Percentiles rank a stretch among this genome's conserved stretches.
phyloP scores from a whole-genome alignment of 176 grass and related monocot genomes.

The Oryza punctata region DNA sequence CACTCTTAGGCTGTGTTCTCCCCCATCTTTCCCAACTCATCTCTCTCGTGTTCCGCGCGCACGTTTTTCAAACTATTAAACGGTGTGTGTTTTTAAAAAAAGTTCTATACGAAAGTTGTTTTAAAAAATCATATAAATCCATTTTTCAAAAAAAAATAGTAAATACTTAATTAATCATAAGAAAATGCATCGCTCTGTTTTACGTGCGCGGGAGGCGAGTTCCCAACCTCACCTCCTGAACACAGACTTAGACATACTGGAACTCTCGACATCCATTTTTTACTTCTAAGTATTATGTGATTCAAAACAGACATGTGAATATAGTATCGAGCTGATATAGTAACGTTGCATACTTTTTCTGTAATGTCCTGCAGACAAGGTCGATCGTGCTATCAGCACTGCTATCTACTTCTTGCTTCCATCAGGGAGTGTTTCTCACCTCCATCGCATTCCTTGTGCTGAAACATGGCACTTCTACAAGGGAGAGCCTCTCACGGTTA shows the following conservation, averaged over 20 bases:
- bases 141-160: no score
- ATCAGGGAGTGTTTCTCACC: slow-evolving; percentile 71
- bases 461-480: slow-evolving; percentile 99
- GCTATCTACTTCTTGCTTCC: slow-evolving; percentile 92
- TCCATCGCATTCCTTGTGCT: slow-evolving; percentile 92
- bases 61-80: no score
- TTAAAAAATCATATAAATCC: no score
- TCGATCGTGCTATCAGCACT: slow-evolving; percentile 78
- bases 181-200: no score
- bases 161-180: no score
- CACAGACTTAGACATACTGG: not conserved
- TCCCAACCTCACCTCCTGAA: no score
- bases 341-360: slow-evolving; percentile 12
- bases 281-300: not conserved
- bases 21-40: no score
- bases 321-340: not conserved
- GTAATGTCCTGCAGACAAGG: slow-evolving; percentile 67
- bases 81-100: no score
- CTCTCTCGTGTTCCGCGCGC: no score
- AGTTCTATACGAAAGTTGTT: no score
- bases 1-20: no score
- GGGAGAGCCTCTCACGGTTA: slow-evolving; percentile 97
- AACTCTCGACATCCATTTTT: not conserved
- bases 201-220: no score
- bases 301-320: not conserved